Evolutionary conservation across 257 asterid genomes (phyloP).

Genomic region (Solanum peruvianum): DNA sequence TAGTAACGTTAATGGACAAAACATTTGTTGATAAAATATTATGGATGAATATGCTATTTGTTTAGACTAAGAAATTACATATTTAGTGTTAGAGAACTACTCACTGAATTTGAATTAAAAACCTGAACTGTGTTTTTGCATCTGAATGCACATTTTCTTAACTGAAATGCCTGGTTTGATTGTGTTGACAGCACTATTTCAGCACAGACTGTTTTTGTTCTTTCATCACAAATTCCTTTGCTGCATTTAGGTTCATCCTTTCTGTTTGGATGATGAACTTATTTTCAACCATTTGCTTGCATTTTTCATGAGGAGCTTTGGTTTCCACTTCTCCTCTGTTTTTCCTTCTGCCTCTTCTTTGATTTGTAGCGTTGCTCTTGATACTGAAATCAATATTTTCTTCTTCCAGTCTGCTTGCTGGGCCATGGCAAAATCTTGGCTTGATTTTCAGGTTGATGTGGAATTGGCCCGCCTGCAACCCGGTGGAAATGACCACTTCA

Average conservation of each 20-base stretch:
- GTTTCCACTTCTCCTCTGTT: not conserved
- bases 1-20: not conserved
- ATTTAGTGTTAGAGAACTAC: not conserved
- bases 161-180: not conserved
- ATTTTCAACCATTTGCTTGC: not conserved
- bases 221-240: not conserved
- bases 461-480: constrained; percentile 50
- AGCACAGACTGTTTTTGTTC: not conserved
- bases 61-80: not conserved
- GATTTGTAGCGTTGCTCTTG: not conserved
- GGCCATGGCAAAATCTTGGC: constrained; percentile 99
- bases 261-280: not conserved
- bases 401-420: constrained; percentile 95
- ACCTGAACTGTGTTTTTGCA: not conserved
- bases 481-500: constrained; percentile 47
- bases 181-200: not conserved
- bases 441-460: constrained; percentile 82
- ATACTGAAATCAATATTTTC: constrained; percentile 1
- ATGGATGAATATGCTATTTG: not conserved
- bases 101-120: not conserved
- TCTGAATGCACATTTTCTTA: not conserved
- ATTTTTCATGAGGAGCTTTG: not conserved
- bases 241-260: not conserved
- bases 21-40: not conserved
- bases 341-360: not conserved